phyloP scores from a whole-genome alignment of 495 filamentous ascomycete species.

The Penicillium diatomitis region DNA sequence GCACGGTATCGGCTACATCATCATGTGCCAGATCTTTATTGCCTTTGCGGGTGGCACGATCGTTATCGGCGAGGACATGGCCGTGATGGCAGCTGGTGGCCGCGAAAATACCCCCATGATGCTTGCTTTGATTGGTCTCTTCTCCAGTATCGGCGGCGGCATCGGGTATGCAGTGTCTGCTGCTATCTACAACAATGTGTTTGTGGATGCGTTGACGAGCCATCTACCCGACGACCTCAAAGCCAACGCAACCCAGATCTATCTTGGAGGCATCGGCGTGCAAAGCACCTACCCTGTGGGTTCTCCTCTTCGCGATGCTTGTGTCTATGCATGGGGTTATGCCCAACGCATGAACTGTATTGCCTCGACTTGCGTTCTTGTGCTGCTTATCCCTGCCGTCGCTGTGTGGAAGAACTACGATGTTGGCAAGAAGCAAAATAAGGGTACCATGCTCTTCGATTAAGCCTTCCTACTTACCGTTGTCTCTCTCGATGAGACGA shows the following conservation, averaged over 20 bases:
- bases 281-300: constrained; percentile 49
- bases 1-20: constrained; percentile 53
- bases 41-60: constrained; percentile 58
- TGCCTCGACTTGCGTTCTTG: constrained; percentile 36
- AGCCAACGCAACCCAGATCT: constrained; percentile 39
- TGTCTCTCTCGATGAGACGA: not conserved
- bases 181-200: constrained; percentile 62
- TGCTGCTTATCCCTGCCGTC: constrained; percentile 28
- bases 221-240: constrained; percentile 35
- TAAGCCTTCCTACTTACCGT: not conserved
- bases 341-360: constrained; percentile 49
- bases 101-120: constrained; percentile 60
- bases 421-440: constrained; percentile 39
- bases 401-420: constrained; percentile 38
- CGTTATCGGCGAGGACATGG: constrained; percentile 62
- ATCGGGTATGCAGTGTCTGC: constrained; percentile 57
- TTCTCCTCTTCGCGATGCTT: constrained; percentile 42
- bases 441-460: constrained; percentile 28
- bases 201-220: constrained; percentile 42
- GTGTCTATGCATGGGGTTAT: constrained; percentile 50
- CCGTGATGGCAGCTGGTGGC: constrained; percentile 58
- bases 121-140: constrained; percentile 58
- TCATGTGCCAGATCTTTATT: constrained; percentile 77
- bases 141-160: constrained; percentile 57
- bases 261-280: constrained; percentile 30